phyloP scores from a whole-genome alignment of 805 yeast genomes.

The Cyberlindnera bimundalis region DNA sequence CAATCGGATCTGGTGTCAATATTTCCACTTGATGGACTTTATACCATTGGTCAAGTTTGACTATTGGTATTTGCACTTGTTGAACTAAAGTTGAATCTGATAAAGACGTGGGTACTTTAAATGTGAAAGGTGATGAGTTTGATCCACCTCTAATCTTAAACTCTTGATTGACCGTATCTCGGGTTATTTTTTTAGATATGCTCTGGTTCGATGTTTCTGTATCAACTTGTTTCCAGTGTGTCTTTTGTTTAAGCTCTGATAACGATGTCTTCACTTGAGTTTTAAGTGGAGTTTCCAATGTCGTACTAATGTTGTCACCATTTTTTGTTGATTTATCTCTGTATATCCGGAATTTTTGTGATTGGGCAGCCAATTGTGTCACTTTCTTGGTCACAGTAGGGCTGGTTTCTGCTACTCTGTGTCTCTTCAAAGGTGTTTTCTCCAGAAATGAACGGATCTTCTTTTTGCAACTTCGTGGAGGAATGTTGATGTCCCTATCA shows the following conservation, averaged over 20 bases:
- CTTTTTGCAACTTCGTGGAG: constrained; percentile 7
- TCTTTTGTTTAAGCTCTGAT: constrained; percentile 3
- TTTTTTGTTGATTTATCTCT: constrained; percentile 2
- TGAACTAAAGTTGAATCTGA: constrained; percentile 6
- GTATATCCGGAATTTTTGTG: constrained; percentile 3
- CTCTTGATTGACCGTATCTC: constrained; percentile 1
- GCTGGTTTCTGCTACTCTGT: background rate
- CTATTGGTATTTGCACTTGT: constrained; percentile 18
- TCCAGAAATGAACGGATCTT: constrained; percentile 6
- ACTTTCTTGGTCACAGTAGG: background rate
- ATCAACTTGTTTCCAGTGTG: constrained; percentile 3
- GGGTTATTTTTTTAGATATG: constrained; percentile 3
- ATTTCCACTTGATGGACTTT: constrained; percentile 17
- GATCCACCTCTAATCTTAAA: constrained; percentile 1
- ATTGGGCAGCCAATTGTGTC: constrained; percentile 5
- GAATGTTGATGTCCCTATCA: constrained; percentile 1
- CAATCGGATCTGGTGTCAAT: background rate
- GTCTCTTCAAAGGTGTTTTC: constrained; percentile 1
- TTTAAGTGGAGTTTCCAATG: too few species aligned
- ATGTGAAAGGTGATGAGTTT: background rate
- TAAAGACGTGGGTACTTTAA: background rate
- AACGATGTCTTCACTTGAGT: constrained; percentile 9
- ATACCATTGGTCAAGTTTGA: constrained; percentile 24
- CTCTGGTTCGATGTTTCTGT: constrained; percentile 3
- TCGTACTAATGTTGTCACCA: background rate